These are phyloP conservation scores for Viridothelium virens DNA, from an alignment of 495 filamentous ascomycete genomes.

Conservation along the genomic window DNA sequence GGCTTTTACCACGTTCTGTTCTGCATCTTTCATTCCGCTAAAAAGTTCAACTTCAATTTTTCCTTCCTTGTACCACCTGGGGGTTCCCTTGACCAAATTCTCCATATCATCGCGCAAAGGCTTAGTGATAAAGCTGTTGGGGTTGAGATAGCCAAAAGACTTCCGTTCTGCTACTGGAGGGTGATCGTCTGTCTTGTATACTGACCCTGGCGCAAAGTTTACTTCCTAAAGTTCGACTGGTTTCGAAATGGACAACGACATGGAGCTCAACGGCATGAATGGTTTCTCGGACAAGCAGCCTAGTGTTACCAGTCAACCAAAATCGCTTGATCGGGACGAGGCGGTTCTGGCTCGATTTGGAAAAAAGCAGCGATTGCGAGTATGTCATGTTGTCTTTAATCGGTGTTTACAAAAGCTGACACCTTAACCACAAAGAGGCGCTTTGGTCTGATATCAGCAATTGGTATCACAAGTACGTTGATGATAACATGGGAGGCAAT, in stretches of 20 bases:
- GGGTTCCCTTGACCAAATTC: not conserved
- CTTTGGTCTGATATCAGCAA: constrained; percentile 16
- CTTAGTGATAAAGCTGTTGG: not conserved
- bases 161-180: no score
- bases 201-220: not conserved
- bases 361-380: not conserved
- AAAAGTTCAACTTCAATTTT: not conserved
- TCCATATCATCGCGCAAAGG: not conserved
- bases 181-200: not conserved
- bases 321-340: not conserved
- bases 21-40: not conserved
- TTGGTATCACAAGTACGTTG: constrained; percentile 19
- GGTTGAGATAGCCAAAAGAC: no score
- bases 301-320: not conserved
- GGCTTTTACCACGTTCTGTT: not conserved
- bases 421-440: constrained; percentile 15
- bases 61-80: not conserved
- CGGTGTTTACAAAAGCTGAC: not conserved
- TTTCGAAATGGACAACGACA: not conserved
- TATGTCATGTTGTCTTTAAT: not conserved
- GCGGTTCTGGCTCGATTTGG: not conserved
- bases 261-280: not conserved
- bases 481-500: constrained; percentile 21
- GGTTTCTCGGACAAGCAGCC: not conserved
- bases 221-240: not conserved